These are phyloP conservation scores for Lagerstroemia speciosa DNA, from an alignment of 345 rosid genomes.

Conservation along the genomic window DNA sequence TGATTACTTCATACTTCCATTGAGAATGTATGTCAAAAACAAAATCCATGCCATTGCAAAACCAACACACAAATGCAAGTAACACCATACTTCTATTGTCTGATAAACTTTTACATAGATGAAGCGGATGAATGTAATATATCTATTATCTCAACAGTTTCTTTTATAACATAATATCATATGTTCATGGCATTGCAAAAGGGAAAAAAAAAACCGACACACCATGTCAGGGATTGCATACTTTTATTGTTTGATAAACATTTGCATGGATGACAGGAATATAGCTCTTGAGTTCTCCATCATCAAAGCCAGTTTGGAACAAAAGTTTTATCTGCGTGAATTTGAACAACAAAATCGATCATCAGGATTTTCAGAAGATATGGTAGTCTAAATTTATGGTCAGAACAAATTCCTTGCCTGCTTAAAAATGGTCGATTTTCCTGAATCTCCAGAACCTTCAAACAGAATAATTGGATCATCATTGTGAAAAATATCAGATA, in stretches of 20 bases:
- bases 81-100: neutral
- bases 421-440: conserved; percentile 98
- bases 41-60: neutral
- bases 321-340: conserved; percentile 80
- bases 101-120: neutral
- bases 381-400: neutral
- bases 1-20: neutral
- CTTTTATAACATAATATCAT: neutral
- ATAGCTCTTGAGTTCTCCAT: conserved; percentile 77
- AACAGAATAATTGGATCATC: conserved; percentile 4
- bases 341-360: neutral
- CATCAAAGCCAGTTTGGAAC: conserved; percentile 98
- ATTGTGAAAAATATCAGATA: neutral
- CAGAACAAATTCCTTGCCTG: conserved; percentile 45
- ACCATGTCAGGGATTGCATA: conserved; percentile 69
- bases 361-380: neutral
- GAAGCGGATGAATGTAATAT: neutral
- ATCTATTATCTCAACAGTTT: neutral
- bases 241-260: conserved; percentile 97
- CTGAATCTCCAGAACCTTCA: conserved; percentile 96
- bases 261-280: conserved; percentile 93
- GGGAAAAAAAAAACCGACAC: conserved; percentile 70
- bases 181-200: conserved; percentile 21
- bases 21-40: neutral
- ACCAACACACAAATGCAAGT: too few relatives aligned